Evolutionary conservation across 495 filamentous ascomycete genomes (phyloP).

Genomic region (Peziza echinospora): DNA sequence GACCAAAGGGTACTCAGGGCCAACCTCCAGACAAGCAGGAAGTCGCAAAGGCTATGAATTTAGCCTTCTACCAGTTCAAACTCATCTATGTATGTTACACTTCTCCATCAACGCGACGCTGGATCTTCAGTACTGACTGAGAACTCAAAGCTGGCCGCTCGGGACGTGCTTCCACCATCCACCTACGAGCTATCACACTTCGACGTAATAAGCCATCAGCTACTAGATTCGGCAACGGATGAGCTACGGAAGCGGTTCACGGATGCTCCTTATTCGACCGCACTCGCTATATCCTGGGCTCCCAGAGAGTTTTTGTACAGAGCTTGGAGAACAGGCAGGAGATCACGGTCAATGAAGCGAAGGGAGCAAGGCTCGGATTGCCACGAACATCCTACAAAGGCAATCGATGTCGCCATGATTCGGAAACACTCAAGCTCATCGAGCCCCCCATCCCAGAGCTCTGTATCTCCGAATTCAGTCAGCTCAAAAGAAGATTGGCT

Average conservation of each 20-base stretch:
- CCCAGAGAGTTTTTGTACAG: neutral
- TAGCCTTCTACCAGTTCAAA: neutral
- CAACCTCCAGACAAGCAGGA: neutral
- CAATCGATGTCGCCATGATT: neutral
- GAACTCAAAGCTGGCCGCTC: neutral
- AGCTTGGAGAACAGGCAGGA: neutral
- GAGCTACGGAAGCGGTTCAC: neutral
- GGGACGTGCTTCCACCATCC: neutral
- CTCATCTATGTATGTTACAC: neutral
- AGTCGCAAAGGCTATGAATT: neutral
- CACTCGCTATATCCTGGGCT: neutral
- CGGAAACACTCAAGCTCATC: neutral
- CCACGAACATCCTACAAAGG: neutral
- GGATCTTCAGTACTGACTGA: neutral
- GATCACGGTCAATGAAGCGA: neutral
- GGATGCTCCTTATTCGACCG: neutral
- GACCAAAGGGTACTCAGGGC: neutral
- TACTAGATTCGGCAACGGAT: neutral
- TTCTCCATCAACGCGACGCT: neutral
- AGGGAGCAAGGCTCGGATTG: neutral
- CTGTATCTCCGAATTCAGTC: neutral
- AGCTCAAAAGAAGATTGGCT: neutral
- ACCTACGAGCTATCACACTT: neutral
- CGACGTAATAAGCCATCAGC: neutral
- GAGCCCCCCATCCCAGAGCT: too few species aligned